A percentile compares a stretch with the other conserved stretches of the same genome.
phyloP scores from a whole-genome alignment of 2,329 filamentous ascomycete genomes.

The Aspergillus ochraceoroseus region DNA sequence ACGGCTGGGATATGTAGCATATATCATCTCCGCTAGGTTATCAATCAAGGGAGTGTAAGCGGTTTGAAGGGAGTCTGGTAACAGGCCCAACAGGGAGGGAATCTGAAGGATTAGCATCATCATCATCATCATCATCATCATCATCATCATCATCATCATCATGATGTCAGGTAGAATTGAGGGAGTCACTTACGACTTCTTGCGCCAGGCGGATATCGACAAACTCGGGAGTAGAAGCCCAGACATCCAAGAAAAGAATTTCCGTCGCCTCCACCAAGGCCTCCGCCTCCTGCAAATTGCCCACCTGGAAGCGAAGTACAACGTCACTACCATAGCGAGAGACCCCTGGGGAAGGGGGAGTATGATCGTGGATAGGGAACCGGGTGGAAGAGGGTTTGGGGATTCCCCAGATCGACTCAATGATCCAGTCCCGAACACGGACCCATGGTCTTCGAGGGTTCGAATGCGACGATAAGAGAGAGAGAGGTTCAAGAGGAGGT shows the following conservation, averaged over 20 bases:
- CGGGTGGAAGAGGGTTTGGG: slow-evolving; percentile 26
- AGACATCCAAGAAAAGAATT: slow-evolving; percentile 79
- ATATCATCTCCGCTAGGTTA: slow-evolving; percentile 71
- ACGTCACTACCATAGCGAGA: slow-evolving; percentile 69
- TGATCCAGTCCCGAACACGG: slow-evolving; percentile 41
- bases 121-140: too few relatives aligned
- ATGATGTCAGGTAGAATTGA: too few relatives aligned
- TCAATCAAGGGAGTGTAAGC: slow-evolving; percentile 72
- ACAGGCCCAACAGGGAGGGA: slow-evolving; percentile 68
- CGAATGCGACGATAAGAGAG: slow-evolving; percentile 27
- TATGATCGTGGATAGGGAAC: slow-evolving; percentile 17
- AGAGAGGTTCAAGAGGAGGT: slow-evolving; percentile 31
- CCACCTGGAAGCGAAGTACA: slow-evolving; percentile 84
- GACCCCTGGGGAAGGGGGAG: slow-evolving; percentile 38
- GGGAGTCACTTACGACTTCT: slow-evolving; percentile 62
- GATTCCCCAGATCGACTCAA: slow-evolving; percentile 43
- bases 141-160: too few relatives aligned
- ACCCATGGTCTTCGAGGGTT: slow-evolving; percentile 36
- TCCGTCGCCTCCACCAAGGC: slow-evolving; percentile 69
- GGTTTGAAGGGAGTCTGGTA: slow-evolving; percentile 68
- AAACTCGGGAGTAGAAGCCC: slow-evolving; percentile 75
- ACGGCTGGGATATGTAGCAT: slow-evolving; percentile 64
- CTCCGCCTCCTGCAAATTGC: slow-evolving; percentile 60
- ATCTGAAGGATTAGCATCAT: slow-evolving; percentile 37
- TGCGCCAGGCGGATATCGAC: slow-evolving; percentile 78